Conservation (phyloP, 2,329 filamentous ascomycete genomes). For the Mycosphaerella sp. region DNA sequence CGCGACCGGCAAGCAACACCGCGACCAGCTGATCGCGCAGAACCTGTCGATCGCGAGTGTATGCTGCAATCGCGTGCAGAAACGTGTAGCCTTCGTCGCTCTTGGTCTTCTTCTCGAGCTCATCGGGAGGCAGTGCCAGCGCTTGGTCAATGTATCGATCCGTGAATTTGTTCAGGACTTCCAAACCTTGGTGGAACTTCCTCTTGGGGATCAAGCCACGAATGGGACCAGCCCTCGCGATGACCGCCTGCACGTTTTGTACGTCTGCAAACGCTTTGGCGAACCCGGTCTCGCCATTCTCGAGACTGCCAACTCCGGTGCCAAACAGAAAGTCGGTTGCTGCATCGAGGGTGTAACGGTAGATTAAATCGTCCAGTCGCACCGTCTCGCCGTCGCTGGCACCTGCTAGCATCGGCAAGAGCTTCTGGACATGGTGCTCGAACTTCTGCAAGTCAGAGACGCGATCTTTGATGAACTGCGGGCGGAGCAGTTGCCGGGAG, state of each 20-base stretch:
- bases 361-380: constrained; percentile 72
- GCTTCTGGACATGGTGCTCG: constrained; percentile 67
- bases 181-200: constrained; percentile 58
- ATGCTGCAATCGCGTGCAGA: constrained; percentile 74
- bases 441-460: constrained; percentile 76
- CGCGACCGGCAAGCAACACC: constrained; percentile 75
- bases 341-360: constrained; percentile 77
- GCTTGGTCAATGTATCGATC: constrained; percentile 70
- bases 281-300: constrained; percentile 58
- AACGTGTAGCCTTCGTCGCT: constrained; percentile 72
- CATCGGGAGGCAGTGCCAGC: constrained; percentile 60
- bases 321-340: constrained; percentile 84
- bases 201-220: constrained; percentile 57
- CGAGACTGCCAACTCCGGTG: constrained; percentile 58
- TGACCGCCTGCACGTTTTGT: constrained; percentile 64
- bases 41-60: constrained; percentile 62
- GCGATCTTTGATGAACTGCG: constrained; percentile 80
- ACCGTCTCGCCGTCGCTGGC: constrained; percentile 44
- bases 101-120: constrained; percentile 68
- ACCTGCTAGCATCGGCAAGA: constrained; percentile 59
- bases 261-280: constrained; percentile 77
- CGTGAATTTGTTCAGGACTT: constrained; percentile 68
- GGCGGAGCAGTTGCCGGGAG: constrained; percentile 73
- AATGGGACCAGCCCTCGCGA: constrained; percentile 60
- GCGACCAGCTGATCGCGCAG: constrained; percentile 80